These are phyloP conservation scores for Cymbopogon flexuosus DNA, from an alignment of 202 grass and related monocot species.

Conservation along the genomic window DNA sequence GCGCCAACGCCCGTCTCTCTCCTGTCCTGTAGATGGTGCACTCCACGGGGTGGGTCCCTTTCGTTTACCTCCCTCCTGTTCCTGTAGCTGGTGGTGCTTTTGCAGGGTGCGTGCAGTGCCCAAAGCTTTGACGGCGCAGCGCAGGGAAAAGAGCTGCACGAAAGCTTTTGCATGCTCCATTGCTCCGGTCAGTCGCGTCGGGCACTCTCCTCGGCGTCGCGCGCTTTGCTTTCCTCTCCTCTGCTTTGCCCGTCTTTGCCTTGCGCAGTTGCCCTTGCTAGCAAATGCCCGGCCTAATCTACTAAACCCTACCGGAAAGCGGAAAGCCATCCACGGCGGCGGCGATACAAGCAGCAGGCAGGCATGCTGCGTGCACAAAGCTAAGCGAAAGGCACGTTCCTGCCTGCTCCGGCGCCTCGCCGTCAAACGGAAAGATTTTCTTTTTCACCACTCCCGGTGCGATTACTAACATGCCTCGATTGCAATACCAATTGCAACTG, in stretches of 20 bases:
- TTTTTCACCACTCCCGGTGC: too few relatives aligned
- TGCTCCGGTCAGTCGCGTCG: not conserved
- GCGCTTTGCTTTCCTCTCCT: conserved; percentile 6
- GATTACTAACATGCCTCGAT: too few relatives aligned
- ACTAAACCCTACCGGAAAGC: conserved; percentile 10
- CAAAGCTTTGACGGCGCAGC: conserved; percentile 28
- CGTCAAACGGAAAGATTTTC: too few relatives aligned
- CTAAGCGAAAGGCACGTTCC: not conserved
- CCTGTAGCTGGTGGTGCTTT: not conserved
- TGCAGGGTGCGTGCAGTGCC: conserved; percentile 1
- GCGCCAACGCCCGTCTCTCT: too few relatives aligned
- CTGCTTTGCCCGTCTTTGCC: not conserved
- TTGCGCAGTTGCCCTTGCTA: not conserved
- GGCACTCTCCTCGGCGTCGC: not conserved
- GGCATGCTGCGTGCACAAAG: not conserved
- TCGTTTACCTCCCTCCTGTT: not conserved
- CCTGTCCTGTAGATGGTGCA: not conserved
- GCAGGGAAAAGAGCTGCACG: conserved; percentile 1
- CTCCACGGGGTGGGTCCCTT: conserved; percentile 22
- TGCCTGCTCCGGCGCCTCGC: not conserved
- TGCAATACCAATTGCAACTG: not conserved
- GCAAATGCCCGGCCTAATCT: too few relatives aligned
- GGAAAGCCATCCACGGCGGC: not conserved
- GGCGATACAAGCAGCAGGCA: not conserved
- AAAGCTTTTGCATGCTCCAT: not conserved